A percentile compares a stretch with the other conserved stretches of the same genome.
phyloP scores from a whole-genome alignment of 2,329 filamentous ascomycete genomes.

The Penicillium sp. region DNA sequence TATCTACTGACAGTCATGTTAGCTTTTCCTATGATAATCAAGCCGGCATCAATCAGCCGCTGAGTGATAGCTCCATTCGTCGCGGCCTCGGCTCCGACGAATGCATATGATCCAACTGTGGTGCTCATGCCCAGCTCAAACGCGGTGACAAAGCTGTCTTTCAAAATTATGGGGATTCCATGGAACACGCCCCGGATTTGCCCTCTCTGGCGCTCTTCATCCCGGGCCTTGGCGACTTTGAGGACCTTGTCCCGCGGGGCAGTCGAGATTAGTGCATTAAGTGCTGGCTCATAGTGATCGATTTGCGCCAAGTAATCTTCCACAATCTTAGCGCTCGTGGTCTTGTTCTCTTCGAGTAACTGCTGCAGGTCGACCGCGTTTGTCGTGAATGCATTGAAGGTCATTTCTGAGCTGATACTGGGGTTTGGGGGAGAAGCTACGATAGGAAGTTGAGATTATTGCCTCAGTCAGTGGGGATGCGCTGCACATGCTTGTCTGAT shows the following conservation, averaged over 20 bases:
- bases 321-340: constrained; percentile 6
- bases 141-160: constrained; percentile 19
- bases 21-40: constrained; percentile 28
- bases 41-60: constrained; percentile 17
- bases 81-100: constrained; percentile 2
- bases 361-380: not conserved
- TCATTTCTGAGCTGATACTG: not conserved
- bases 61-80: constrained; percentile 5
- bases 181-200: constrained; percentile 1
- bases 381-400: not conserved
- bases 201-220: constrained; percentile 1
- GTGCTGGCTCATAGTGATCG: constrained; percentile 5
- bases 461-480: not conserved
- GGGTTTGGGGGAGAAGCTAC: not conserved
- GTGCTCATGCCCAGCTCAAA: constrained; percentile 18
- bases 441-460: not conserved
- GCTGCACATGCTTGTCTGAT: too few species aligned
- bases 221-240: not conserved
- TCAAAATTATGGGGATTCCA: constrained; percentile 12
- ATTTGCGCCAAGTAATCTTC: constrained; percentile 5
- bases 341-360: not conserved
- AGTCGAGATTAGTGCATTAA: constrained; percentile 10
- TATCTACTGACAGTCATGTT: constrained; percentile 28
- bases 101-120: constrained; percentile 15
- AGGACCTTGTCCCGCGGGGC: not conserved